A percentile compares a stretch with the other conserved stretches of the same genome.
phyloP scores from a whole-genome alignment of 768 basidiomycete genomes.

The Royoungia palumana region DNA sequence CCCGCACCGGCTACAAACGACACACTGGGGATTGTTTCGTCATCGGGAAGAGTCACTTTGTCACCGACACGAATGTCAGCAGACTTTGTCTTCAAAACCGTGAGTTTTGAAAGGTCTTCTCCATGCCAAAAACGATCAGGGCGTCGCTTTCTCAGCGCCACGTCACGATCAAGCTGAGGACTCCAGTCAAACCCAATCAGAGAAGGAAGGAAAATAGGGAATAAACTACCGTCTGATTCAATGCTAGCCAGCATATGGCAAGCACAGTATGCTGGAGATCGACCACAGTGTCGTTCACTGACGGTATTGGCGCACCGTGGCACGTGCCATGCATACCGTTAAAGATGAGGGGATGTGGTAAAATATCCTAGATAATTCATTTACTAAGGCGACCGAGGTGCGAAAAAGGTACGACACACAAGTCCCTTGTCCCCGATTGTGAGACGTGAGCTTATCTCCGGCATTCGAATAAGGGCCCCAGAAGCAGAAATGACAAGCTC shows the following conservation, averaged over 20 bases:
- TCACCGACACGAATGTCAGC: conserved; percentile 75
- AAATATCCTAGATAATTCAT: conserved; percentile 51
- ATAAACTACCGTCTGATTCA: conserved; percentile 70
- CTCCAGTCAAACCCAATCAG: conserved; percentile 6
- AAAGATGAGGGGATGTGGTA: conserved; percentile 51
- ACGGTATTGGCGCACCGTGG: conserved; percentile 41
- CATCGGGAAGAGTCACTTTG: conserved; percentile 58
- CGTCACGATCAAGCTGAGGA: conserved; percentile 54
- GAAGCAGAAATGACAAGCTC: conserved; percentile 72
- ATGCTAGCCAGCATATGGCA: conserved; percentile 81
- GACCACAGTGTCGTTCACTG: conserved; percentile 59
- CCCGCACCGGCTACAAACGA: conserved; percentile 56
- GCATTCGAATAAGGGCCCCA: conserved; percentile 65
- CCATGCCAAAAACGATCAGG: conserved; percentile 78
- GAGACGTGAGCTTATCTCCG: conserved; percentile 74
- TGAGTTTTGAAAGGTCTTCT: conserved; percentile 58
- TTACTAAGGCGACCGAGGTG: conserved; percentile 2
- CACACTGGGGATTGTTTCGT: conserved; percentile 47
- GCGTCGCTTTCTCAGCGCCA: conserved; percentile 55
- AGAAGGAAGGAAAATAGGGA: background rate
- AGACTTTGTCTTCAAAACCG: conserved; percentile 55
- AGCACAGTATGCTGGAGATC: conserved; percentile 73
- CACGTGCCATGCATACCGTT: conserved; percentile 47
- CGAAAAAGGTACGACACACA: conserved; percentile 40
- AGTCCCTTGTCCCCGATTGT: conserved; percentile 71